These are phyloP conservation scores for Elongisporangium prolatum DNA, from an alignment of 352 stramenopile species.

Conservation along the genomic window DNA sequence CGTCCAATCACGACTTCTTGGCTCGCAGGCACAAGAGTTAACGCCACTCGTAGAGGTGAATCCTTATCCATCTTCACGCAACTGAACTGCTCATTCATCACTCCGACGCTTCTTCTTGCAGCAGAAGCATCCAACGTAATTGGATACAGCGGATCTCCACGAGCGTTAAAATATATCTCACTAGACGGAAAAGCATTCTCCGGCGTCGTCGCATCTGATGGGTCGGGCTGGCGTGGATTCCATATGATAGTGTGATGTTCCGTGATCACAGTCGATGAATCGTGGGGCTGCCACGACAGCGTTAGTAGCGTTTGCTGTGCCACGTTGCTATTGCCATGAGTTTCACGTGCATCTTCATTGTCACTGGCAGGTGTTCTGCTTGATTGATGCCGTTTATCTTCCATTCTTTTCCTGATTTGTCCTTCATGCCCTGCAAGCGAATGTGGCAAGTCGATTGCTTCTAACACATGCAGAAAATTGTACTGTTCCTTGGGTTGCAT, in stretches of 20 bases:
- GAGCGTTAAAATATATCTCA: not conserved
- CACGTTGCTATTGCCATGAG: not conserved
- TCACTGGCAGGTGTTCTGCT: not conserved
- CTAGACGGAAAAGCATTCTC: not conserved
- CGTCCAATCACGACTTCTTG: slow-evolving; percentile 11
- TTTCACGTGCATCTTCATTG: not conserved
- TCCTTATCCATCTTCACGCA: slow-evolving; percentile 29
- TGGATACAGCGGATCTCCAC: not conserved
- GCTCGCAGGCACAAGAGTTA: slow-evolving; percentile 23
- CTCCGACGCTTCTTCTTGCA: not conserved
- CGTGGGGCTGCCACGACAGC: slow-evolving; percentile 46
- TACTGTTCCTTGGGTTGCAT: slow-evolving; percentile 48
- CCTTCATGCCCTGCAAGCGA: slow-evolving; percentile 3
- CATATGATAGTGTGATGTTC: slow-evolving; percentile 70
- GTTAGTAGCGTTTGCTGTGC: slow-evolving; percentile 54
- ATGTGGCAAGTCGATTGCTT: slow-evolving; percentile 16
- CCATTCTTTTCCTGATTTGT: not conserved
- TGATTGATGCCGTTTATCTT: not conserved
- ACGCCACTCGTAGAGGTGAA: slow-evolving; percentile 34
- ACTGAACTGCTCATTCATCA: not conserved
- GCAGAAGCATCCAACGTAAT: not conserved
- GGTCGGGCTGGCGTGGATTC: slow-evolving; percentile 4
- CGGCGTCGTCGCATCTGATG: not conserved
- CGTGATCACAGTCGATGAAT: slow-evolving; percentile 30
- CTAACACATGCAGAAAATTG: slow-evolving; percentile 58